phyloP scores from a whole-genome alignment of 2,329 filamentous ascomycete genomes.

The Cylindrodendrum hubeiense region DNA sequence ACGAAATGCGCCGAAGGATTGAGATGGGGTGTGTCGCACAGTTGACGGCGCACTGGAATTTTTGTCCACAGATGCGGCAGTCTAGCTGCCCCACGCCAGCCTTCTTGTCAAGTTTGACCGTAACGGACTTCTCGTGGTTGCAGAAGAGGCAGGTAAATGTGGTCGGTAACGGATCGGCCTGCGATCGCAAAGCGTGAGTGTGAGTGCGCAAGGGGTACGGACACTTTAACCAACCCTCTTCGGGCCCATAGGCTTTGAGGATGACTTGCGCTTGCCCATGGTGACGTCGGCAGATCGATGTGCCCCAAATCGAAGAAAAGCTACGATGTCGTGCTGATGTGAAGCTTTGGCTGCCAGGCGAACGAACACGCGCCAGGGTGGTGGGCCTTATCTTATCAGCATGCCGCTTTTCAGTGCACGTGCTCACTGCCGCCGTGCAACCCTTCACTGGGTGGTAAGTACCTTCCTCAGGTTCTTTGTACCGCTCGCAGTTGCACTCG shows the following conservation, averaged over 20 bases:
- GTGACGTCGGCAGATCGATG: conserved; percentile 37
- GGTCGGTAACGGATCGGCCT: conserved; percentile 80
- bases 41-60: conserved; percentile 93
- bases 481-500: conserved; percentile 15
- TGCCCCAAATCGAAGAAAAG: conserved; percentile 32
- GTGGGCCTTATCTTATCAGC: conserved; percentile 41
- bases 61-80: conserved; percentile 94
- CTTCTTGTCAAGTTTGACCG: conserved; percentile 95
- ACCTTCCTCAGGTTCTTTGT: neutral
- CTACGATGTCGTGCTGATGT: conserved; percentile 42
- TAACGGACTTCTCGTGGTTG: conserved; percentile 95
- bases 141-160: conserved; percentile 98
- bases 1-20: conserved; percentile 21
- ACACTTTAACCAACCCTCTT: conserved; percentile 74
- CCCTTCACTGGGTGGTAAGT: neutral
- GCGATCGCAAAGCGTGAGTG: conserved; percentile 30
- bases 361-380: conserved; percentile 34
- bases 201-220: conserved; percentile 15
- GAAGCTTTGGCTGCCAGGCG: conserved; percentile 33
- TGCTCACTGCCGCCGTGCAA: conserved; percentile 29
- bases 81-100: conserved; percentile 84
- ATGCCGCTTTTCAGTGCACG: conserved; percentile 32
- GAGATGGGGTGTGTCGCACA: conserved; percentile 66
- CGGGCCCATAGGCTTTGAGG: conserved; percentile 82
- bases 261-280: conserved; percentile 96